Conservation (phyloP, 176 grass and related monocot species). For the Rhynchospora breviuscula region DNA sequence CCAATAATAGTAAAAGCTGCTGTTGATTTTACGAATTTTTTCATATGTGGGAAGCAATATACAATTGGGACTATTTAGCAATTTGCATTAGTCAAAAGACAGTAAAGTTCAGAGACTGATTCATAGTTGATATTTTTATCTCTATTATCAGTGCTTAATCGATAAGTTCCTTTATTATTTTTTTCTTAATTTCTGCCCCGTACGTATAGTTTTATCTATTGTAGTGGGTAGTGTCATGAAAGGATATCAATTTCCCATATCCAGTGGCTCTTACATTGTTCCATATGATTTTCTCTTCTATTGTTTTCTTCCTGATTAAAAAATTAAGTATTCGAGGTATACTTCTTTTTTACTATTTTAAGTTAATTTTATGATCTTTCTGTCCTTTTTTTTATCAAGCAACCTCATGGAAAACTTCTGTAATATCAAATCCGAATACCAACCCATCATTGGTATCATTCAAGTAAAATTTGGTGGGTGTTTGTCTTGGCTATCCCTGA, state of each 20-base stretch:
- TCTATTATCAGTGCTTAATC: background rate
- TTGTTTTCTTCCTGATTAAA: constrained; percentile 73
- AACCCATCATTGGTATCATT: background rate
- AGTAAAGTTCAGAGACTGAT: background rate
- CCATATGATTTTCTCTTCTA: constrained; percentile 98
- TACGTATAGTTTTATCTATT: background rate
- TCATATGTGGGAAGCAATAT: background rate
- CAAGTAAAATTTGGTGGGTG: background rate
- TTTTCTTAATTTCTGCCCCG: background rate
- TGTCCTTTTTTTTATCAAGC: background rate
- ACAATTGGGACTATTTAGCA: background rate
- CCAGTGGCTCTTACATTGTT: constrained; percentile 94
- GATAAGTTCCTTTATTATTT: constrained; percentile 7
- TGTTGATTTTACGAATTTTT: background rate
- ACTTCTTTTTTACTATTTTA: background rate
- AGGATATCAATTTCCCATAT: constrained; percentile 97
- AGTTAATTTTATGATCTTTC: background rate
- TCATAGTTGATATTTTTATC: background rate
- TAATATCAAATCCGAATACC: background rate
- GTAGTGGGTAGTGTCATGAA: constrained; percentile 93
- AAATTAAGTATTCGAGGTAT: constrained; percentile 82
- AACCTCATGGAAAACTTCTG: background rate
- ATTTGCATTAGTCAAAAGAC: background rate
- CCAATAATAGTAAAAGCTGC: background rate
- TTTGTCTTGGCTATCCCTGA: background rate